Conservation (phyloP, 768 basidiomycete genomes). For the Tricholoma matsutake region DNA sequence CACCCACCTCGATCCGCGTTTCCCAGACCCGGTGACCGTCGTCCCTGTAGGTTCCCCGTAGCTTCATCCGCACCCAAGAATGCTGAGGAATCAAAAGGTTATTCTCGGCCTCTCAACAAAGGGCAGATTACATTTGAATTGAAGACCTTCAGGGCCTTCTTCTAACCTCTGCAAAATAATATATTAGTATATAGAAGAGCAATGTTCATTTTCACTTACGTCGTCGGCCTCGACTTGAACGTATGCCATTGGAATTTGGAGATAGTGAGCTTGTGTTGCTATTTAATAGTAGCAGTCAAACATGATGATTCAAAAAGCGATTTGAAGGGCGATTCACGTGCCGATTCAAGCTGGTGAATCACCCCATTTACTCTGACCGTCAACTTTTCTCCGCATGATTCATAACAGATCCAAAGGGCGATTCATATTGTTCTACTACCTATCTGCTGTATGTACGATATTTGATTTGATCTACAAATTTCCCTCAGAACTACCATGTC, state of each 20-base stretch:
- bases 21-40: slow-evolving; percentile 38
- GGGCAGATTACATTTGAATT: slow-evolving; percentile 62
- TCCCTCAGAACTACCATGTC: too few species aligned
- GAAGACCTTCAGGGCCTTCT: slow-evolving; percentile 65
- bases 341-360: too few species aligned
- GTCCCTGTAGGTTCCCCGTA: slow-evolving; percentile 24
- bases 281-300: too few species aligned
- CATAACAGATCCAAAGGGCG: too few species aligned
- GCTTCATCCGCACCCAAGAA: slow-evolving; percentile 50
- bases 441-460: too few species aligned
- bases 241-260: slow-evolving; percentile 49
- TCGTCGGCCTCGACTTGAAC: slow-evolving; percentile 72
- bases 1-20: slow-evolving; percentile 52
- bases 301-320: too few species aligned
- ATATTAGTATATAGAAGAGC: not conserved
- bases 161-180: slow-evolving; percentile 44
- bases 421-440: too few species aligned
- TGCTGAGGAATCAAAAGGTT: slow-evolving; percentile 33
- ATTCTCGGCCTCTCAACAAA: not conserved
- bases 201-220: slow-evolving; percentile 33
- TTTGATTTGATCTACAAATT: too few species aligned
- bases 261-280: not conserved
- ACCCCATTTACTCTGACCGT: too few species aligned
- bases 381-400: too few species aligned
- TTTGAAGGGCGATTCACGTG: too few species aligned